These are phyloP conservation scores for Saccharomycopsis malanga DNA, from an alignment of 805 yeast species.

Conservation along the genomic window DNA sequence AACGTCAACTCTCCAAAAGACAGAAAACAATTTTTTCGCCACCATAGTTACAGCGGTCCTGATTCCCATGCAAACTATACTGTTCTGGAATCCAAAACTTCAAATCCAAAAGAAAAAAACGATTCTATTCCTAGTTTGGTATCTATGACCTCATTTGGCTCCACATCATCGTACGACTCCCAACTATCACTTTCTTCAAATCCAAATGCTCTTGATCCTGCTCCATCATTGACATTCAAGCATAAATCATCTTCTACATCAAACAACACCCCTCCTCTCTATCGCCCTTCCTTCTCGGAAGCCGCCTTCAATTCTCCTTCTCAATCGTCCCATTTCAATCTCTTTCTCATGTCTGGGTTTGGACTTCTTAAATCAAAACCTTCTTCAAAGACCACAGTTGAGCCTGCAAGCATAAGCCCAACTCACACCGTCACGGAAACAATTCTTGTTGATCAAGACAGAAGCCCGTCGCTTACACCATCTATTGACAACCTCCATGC, in stretches of 20 bases:
- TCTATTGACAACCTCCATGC: no score
- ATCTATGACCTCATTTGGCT: background rate
- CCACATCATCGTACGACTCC: background rate
- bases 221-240: no score
- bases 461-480: no score
- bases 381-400: no score
- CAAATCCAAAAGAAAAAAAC: background rate
- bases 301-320: background rate
- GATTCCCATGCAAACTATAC: background rate
- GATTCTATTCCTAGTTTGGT: background rate
- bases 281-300: background rate
- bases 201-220: background rate
- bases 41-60: constrained; percentile 8
- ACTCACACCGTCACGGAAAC: no score
- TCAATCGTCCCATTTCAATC: no score
- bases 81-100: background rate
- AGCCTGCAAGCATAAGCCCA: no score
- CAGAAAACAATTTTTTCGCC: constrained; percentile 1
- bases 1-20: background rate
- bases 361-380: no score
- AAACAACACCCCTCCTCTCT: background rate
- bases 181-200: background rate
- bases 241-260: no score
- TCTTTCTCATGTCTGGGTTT: no score
- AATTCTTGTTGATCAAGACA: no score